These are phyloP conservation scores for Artemisia tridentata DNA, from an alignment of 129 eudicot species.

Conservation along the genomic window DNA sequence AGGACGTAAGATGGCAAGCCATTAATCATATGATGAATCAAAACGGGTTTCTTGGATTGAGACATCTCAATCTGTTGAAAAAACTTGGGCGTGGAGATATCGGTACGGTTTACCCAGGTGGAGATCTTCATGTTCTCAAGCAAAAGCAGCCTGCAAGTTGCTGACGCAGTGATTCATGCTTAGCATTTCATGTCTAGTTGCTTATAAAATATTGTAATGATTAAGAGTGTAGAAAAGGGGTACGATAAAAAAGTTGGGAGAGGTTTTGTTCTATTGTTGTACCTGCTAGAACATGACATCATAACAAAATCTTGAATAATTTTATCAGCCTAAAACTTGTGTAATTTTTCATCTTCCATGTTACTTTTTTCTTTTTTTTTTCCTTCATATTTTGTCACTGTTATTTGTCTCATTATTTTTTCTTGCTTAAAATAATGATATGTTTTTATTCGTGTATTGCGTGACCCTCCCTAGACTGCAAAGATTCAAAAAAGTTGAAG, in stretches of 20 bases:
- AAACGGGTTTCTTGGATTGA: constrained; percentile 69
- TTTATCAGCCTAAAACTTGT: constrained; percentile 17
- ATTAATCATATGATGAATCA: constrained; percentile 57
- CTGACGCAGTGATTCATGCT: constrained; percentile 38
- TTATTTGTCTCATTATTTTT: too few species aligned
- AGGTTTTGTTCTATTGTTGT: constrained; percentile 22
- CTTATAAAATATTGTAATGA: constrained; percentile 26
- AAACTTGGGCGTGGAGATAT: constrained; percentile 98
- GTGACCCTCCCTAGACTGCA: too few species aligned
- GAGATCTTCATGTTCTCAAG: too few species aligned
- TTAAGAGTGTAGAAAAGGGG: constrained; percentile 28
- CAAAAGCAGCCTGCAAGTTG: too few species aligned
- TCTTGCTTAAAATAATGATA: too few species aligned
- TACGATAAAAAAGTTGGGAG: constrained; percentile 15
- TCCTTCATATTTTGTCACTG: too few species aligned
- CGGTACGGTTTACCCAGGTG: constrained; percentile 96
- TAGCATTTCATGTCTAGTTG: constrained; percentile 25
- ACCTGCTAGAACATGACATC: constrained; percentile 20
- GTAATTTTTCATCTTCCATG: too few species aligned
- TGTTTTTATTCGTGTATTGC: too few species aligned
- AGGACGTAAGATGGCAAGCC: constrained; percentile 81
- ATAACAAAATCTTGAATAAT: constrained; percentile 24
- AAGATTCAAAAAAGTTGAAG: too few species aligned
- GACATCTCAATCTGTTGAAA: constrained; percentile 76
- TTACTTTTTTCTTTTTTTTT: too few species aligned